Evolutionary conservation across 495 filamentous ascomycete species (phyloP).

Genomic region (Neurospora sp.): DNA sequence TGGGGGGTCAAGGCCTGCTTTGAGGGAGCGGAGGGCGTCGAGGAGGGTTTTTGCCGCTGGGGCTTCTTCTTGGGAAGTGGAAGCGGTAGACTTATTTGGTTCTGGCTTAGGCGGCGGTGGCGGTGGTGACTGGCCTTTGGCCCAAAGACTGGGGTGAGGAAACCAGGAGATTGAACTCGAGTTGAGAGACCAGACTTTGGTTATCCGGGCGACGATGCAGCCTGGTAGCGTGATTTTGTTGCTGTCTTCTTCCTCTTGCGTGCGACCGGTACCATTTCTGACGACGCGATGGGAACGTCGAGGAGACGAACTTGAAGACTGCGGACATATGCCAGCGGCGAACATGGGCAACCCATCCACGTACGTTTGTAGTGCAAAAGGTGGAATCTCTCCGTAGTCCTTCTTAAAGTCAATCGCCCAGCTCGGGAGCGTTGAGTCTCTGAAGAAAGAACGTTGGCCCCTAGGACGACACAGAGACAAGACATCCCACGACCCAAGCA

Average conservation of each 20-base stretch:
- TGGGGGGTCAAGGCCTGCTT: neutral
- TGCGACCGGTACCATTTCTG: neutral
- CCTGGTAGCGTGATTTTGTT: neutral
- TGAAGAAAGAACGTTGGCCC: neutral
- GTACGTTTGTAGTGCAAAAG: neutral
- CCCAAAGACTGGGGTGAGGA: neutral
- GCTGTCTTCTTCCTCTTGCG: neutral
- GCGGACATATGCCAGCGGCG: neutral
- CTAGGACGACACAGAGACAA: neutral
- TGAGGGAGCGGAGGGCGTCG: neutral
- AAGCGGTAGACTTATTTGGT: neutral
- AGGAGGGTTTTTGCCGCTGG: neutral
- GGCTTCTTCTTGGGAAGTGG: neutral
- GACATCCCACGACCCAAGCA: neutral
- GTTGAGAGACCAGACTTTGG: neutral
- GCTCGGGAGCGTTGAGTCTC: neutral
- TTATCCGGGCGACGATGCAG: neutral
- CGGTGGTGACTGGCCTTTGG: neutral
- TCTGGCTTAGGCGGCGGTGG: neutral
- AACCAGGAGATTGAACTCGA: neutral
- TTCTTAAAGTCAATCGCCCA: neutral
- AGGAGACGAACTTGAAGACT: neutral
- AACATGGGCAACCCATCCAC: neutral
- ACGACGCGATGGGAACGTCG: neutral
- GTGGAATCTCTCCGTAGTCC: neutral